These are phyloP conservation scores for Senna tora DNA, from an alignment of 306 rosid genomes.

Conservation along the genomic window DNA sequence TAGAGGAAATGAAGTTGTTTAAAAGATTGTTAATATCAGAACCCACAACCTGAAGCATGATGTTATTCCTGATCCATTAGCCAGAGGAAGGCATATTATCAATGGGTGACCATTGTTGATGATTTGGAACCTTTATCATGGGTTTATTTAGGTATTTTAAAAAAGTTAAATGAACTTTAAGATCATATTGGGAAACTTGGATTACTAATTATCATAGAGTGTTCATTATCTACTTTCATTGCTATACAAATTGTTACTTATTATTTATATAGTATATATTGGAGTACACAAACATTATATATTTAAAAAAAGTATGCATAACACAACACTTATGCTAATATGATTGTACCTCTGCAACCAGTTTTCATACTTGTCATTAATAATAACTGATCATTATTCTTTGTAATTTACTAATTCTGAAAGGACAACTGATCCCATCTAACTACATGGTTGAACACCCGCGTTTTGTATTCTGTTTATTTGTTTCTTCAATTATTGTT, in stretches of 20 bases:
- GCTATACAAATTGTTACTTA: no score
- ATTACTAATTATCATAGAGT: neutral
- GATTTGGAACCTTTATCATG: no score
- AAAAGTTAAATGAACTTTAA: neutral
- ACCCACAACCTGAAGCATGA: no score
- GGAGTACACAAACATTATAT: neutral
- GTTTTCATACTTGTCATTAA: neutral
- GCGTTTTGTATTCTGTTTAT: neutral
- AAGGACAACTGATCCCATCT: neutral
- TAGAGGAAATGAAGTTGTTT: no score
- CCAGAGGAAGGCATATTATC: no score
- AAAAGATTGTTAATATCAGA: no score
- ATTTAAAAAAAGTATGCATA: neutral
- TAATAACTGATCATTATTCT: neutral
- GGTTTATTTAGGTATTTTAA: neutral
- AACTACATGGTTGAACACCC: neutral
- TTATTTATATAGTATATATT: neutral
- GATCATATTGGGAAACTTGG: neutral
- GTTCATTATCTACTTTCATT: neutral
- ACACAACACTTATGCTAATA: neutral
- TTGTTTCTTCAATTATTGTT: neutral
- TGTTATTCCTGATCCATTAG: no score
- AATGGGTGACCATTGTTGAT: no score
- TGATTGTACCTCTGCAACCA: neutral
- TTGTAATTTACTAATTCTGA: neutral